Conservation (phyloP, 345 rosid species). For the Populus alba region DNA sequence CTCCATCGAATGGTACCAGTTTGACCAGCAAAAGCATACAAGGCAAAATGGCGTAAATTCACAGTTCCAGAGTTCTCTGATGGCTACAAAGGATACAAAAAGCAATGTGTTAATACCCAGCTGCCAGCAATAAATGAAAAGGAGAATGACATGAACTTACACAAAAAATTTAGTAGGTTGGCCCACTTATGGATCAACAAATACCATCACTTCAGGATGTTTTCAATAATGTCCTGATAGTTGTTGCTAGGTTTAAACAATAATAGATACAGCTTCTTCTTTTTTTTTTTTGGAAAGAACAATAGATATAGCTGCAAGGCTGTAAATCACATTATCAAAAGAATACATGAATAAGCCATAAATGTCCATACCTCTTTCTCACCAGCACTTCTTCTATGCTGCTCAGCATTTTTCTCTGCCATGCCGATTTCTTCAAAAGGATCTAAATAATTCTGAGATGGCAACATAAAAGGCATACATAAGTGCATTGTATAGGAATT, state of each 20-base stretch:
- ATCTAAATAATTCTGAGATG: slow-evolving; percentile 60
- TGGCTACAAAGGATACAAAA: slow-evolving; percentile 42
- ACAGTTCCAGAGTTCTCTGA: slow-evolving; percentile 70
- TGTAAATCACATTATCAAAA: neutral
- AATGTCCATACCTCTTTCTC: slow-evolving; percentile 67
- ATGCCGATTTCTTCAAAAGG: slow-evolving; percentile 85
- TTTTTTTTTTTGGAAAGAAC: neutral
- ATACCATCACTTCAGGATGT: neutral
- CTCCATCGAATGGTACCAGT: slow-evolving; percentile 77
- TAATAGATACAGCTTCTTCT: neutral
- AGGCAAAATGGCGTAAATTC: slow-evolving; percentile 83
- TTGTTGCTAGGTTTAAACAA: neutral
- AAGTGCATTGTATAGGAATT: slow-evolving; percentile 1
- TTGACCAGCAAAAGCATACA: slow-evolving; percentile 86
- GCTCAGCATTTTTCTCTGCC: slow-evolving; percentile 68
- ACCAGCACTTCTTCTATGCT: slow-evolving; percentile 82
- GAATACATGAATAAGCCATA: slow-evolving; percentile 1
- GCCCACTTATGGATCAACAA: slow-evolving; percentile 2
- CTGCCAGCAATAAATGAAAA: neutral
- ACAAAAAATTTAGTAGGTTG: neutral
- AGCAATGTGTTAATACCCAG: neutral
- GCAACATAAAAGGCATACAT: neutral
- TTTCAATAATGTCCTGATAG: neutral
- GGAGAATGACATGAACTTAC: neutral
- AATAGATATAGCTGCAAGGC: slow-evolving; percentile 5